Conservation (phyloP, 352 stramenopile species). For the Phytophthora pinifolia region DNA sequence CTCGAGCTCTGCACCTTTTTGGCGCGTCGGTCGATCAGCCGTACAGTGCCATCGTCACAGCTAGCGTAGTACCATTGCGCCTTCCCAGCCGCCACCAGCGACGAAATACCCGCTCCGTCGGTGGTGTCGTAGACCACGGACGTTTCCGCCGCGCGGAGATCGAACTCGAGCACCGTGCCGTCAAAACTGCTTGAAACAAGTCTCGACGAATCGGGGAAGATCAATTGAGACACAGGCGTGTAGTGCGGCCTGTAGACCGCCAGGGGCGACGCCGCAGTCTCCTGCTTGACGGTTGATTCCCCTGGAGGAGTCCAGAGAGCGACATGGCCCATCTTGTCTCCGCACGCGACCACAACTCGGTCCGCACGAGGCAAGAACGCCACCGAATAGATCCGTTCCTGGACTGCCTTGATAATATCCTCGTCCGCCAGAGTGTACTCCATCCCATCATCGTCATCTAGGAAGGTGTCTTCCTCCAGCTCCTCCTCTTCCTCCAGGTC, state of each 20-base stretch:
- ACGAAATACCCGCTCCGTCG: slow-evolving; percentile 58
- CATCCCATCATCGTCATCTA: slow-evolving; percentile 36
- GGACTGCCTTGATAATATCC: slow-evolving; percentile 74
- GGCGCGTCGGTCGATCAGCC: slow-evolving; percentile 54
- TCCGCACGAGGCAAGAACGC: slow-evolving; percentile 70
- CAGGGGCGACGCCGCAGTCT: slow-evolving; percentile 25
- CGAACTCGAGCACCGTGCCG: slow-evolving; percentile 64
- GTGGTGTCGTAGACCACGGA: slow-evolving; percentile 53
- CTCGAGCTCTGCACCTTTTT: slow-evolving; percentile 23
- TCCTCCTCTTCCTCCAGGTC: slow-evolving; percentile 37
- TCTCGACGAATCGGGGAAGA: slow-evolving; percentile 60
- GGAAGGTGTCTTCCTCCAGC: slow-evolving; percentile 32
- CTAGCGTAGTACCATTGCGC: slow-evolving; percentile 51
- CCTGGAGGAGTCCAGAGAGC: slow-evolving; percentile 55
- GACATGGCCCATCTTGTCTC: slow-evolving; percentile 79
- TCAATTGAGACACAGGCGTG: slow-evolving; percentile 61
- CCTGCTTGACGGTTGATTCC: slow-evolving; percentile 15
- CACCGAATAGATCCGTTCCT: slow-evolving; percentile 78
- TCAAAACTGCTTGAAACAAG: slow-evolving; percentile 77
- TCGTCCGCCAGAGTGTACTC: slow-evolving; percentile 50
- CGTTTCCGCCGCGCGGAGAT: slow-evolving; percentile 55
- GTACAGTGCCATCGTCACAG: slow-evolving; percentile 64
- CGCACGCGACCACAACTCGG: slow-evolving; percentile 60
- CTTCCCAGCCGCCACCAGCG: slow-evolving; percentile 35
- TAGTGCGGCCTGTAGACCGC: slow-evolving; percentile 71